Evolutionary conservation across 139 green algal genomes (phyloP), one percentile per base, ranked within the genome.

Genomic region (Chlorella sp.): DNA sequence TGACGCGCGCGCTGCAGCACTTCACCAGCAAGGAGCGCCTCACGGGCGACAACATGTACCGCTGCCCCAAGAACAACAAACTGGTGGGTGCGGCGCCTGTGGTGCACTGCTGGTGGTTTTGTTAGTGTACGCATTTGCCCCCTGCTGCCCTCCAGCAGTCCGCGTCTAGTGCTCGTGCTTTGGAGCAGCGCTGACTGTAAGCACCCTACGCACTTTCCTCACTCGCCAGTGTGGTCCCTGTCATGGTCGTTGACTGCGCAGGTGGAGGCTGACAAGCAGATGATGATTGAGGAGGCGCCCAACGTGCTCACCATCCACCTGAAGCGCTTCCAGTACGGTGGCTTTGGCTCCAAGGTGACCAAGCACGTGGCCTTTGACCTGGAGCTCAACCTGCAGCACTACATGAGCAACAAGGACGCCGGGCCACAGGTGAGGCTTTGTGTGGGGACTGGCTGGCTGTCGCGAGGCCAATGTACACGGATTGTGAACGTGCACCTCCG

Each of bases 31-130:
- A 79, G 23, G 92, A 97, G 78, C 69, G 84, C 49, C 80, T 98
- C 72, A 91, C 97, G 59, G 93, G 92, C 1, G 71, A 82, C 35
- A 98, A 98, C 86, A 89, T 87, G 78, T 97, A 97, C 86, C 85
- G 83, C 49, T 97, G 93, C 81, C 85, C 91, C 5, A 88, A 87
- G 69, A 89, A 95, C 74, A 82, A 85, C 78, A 90, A 90, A 68
- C 77, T 87, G 42, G 81, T 87, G 61, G 70, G 65, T 10, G n/a
- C n/a, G n/a, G n/a, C n/a, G n/a, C n/a, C n/a, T n/a, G n/a, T n/a
- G n/a, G n/a, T n/a, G n/a, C n/a, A n/a, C n/a, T n/a, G n/a, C n/a
- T n/a, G n/a, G n/a, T n/a, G n/a, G n/a, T n/a, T n/a, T n/a, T n/a
- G n/a, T n/a, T 35, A 61, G 42, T 59, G 66, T 60, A 33, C 32